Base-by-base conservation (phyloP, 495 filamentous ascomycete genomes). In the Mycothermus thermophilus region DNA sequence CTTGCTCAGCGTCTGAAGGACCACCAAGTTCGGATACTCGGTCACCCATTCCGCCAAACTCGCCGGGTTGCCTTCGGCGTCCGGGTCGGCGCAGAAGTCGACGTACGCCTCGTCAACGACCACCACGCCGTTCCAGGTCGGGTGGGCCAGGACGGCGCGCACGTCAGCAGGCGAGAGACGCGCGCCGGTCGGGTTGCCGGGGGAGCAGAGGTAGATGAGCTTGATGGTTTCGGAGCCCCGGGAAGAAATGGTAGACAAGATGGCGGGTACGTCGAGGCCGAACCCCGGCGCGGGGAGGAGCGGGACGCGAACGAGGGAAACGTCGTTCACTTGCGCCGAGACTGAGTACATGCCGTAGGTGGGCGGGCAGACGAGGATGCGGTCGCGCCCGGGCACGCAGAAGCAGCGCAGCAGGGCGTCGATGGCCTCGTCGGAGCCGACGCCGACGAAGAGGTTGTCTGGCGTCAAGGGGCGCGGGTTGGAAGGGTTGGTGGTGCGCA, bases 321-420 rank as follows among this genome's bases (percentile, higher is more conserved):
- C 60, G 48, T 96, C 92, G 60, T 97, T 97, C 39, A 93, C 77
- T 47, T 87, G 77, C 0, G 92, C 90, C 30, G 82, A 90, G 12
- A 96, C 90, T 15, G 73, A 67, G 61, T 97, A 96, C 90, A 97
- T 97, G 48, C 90, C 90, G 60, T 97, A 97, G 0, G 90, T 97
- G 0, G 92, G 90, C 14, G 90, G 90, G 50, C 86, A 95, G 17
- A 83, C 85, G 9, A 97, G 71, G 54, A 96, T 87, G 44, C 80
- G 83, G 58, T 96, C 92, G 33, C 64, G 66, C 15, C 83, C 83
- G 1, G 90, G 90, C 2, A 69, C 59, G 58, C 90, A 96, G 67
- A 97, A 97, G 58, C 79, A 84, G 32, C 90, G 77, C 22, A 96
- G 67, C 10, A 97, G 71, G 4, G 83, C 81, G 60, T 97, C 90